Evolutionary conservation across 2,329 filamentous ascomycete species (phyloP).

Genomic region (Aspergillus brunneoviolaceus): DNA sequence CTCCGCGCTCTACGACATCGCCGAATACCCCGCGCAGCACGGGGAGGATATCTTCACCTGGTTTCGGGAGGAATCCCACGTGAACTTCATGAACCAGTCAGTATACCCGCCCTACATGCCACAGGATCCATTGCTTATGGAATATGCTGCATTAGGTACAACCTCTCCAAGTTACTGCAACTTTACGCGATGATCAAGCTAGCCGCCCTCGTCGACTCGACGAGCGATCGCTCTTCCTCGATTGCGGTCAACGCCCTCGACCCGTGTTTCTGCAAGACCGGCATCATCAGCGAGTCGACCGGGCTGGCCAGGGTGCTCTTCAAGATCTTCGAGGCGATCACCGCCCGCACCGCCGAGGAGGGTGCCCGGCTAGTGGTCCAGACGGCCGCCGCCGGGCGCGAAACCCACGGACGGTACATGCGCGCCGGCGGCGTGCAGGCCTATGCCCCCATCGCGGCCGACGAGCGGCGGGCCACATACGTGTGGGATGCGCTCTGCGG

Average conservation of each 20-base stretch:
- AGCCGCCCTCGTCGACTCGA: no score
- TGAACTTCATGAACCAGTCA: not conserved
- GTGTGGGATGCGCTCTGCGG: not conserved
- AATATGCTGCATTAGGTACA: no score
- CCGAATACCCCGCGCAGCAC: not conserved
- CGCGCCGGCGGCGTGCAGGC: constrained; percentile 1
- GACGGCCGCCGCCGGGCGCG: not conserved
- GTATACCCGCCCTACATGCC: no score
- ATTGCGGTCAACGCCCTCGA: constrained; percentile 2
- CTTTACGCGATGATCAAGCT: no score
- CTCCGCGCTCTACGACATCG: not conserved
- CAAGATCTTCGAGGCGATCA: no score
- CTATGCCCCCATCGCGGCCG: not conserved
- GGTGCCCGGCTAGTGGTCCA: not conserved
- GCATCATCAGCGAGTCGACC: not conserved
- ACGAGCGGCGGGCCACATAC: not conserved
- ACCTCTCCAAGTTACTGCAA: no score
- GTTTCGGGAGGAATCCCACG: not conserved
- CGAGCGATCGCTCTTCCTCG: not conserved
- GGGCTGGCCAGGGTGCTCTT: no score
- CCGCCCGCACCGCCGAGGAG: no score
- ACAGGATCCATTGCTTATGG: no score
- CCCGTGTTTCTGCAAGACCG: constrained; percentile 3
- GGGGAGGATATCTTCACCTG: not conserved
- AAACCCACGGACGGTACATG: constrained; percentile 1